phyloP scores from a whole-genome alignment of 139 green algal genomes.

The Astrephomene gubernaculifera region DNA sequence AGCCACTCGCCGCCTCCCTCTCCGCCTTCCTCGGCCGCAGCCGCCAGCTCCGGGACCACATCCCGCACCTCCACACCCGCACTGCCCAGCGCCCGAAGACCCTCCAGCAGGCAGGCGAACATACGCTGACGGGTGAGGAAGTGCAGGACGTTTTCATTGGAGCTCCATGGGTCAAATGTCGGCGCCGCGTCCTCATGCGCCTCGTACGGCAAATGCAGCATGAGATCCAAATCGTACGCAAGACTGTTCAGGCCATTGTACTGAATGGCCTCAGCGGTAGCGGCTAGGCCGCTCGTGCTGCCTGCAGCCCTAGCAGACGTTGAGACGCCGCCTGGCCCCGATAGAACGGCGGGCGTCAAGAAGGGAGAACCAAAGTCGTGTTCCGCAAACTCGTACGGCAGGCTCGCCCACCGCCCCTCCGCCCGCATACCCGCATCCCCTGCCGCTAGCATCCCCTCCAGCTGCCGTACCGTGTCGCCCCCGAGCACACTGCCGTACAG shows the following conservation, averaged over 20 bases:
- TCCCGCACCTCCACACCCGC: not conserved
- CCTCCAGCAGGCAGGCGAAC: not conserved
- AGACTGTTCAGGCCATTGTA: not conserved
- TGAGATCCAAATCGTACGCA: not conserved
- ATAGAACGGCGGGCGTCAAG: no score
- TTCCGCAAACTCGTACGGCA: no score
- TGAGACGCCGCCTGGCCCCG: no score
- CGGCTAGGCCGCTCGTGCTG: not conserved
- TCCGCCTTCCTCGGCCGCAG: not conserved
- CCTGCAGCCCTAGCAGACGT: no score
- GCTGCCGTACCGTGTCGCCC: not conserved
- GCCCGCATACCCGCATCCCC: no score
- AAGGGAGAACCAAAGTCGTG: no score
- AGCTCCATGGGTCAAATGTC: not conserved
- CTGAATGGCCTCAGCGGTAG: not conserved
- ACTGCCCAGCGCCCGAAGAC: not conserved
- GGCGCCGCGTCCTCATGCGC: not conserved
- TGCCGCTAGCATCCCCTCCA: not conserved
- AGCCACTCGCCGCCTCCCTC: not conserved
- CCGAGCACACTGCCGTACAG: not conserved
- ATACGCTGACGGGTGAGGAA: not conserved
- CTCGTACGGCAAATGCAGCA: not conserved
- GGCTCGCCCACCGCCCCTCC: no score
- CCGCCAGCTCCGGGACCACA: not conserved
- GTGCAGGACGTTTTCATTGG: not conserved